These are phyloP conservation scores for Candida arabinofermentans DNA, from an alignment of 805 yeast species.

Conservation along the genomic window DNA sequence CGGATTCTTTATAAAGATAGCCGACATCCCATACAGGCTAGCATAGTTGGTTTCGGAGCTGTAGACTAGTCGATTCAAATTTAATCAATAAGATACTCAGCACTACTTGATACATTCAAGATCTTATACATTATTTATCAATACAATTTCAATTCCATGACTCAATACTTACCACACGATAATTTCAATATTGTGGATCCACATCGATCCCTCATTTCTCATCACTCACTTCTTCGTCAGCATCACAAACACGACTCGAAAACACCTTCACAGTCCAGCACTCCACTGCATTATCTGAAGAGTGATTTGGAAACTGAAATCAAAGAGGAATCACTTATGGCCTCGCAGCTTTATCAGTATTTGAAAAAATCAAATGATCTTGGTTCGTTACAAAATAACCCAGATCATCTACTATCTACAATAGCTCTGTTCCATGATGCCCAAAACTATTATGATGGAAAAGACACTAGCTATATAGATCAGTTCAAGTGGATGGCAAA, in stretches of 20 bases:
- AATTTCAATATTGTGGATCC: neutral
- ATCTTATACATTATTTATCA: neutral
- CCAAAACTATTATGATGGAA: neutral
- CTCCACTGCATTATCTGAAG: neutral
- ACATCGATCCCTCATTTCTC: neutral
- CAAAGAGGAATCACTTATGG: neutral
- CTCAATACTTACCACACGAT: neutral
- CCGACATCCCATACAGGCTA: neutral
- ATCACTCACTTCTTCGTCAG: neutral
- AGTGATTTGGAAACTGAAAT: neutral
- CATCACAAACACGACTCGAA: neutral
- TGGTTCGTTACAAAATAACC: slow-evolving; percentile 13
- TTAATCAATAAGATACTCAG: too few relatives aligned
- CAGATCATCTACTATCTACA: slow-evolving; percentile 17
- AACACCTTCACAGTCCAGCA: neutral
- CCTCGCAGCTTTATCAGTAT: neutral
- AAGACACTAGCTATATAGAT: neutral
- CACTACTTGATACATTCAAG: too few relatives aligned
- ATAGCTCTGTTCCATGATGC: slow-evolving; percentile 15
- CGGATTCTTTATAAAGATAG: slow-evolving; percentile 1
- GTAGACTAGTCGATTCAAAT: too few relatives aligned
- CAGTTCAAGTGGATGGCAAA: slow-evolving; percentile 5
- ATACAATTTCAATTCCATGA: too few relatives aligned
- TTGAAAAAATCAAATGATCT: slow-evolving; percentile 6
- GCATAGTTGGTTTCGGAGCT: neutral